Evolutionary conservation across 2,329 filamentous ascomycete species (phyloP), one percentile per base, ranked within the genome.

Genomic region (Phoma sp.): DNA sequence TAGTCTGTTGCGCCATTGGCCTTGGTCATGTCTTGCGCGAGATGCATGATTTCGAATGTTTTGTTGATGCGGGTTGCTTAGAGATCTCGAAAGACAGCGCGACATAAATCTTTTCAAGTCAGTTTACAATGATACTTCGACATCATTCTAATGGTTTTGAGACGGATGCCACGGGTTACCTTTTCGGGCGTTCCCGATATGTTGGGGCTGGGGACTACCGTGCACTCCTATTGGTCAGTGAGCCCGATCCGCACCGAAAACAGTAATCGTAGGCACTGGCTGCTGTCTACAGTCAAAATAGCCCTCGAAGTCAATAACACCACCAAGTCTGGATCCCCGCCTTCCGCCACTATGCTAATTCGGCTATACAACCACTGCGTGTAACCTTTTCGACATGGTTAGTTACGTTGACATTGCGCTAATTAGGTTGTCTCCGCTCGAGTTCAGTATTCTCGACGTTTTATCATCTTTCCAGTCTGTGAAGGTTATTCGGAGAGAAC

Each of bases 1-100:
- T 71, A 69, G 3, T 60, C 54, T 4, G 64, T 71, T 13, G 63
- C 43, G 25, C 55, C 55, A 31, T 58, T 57, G 19, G 24, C 51
- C 45, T 45, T 51, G 48, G 25, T 48, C 31, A 35, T 61, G 35
- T 60, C 52, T 37, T 63, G 55, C 24, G 63, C 57, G 19, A 62
- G 53, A 57, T 65, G 60, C 63, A 66, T 66, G 43, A 13, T 36
- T 47, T 8, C 22, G 12, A 13, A 27, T 19, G 6, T 40, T 17
- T 24, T 12, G 15, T 43, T 32, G 41, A 21, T 10, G 32, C 24
- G 36, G 25, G 46, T 39, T n/a, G n/a, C 43, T 22, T 21, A 31
- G 25, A 33, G 10, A 24, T 10, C 12, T 10, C 27, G 15, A 35
- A 31, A 36, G 31, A 41, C 36, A 41, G 45, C 45, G 15, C 22